Base-by-base conservation (phyloP, 495 filamentous ascomycete genomes). In the Pseudotulostoma volvatum region DNA sequence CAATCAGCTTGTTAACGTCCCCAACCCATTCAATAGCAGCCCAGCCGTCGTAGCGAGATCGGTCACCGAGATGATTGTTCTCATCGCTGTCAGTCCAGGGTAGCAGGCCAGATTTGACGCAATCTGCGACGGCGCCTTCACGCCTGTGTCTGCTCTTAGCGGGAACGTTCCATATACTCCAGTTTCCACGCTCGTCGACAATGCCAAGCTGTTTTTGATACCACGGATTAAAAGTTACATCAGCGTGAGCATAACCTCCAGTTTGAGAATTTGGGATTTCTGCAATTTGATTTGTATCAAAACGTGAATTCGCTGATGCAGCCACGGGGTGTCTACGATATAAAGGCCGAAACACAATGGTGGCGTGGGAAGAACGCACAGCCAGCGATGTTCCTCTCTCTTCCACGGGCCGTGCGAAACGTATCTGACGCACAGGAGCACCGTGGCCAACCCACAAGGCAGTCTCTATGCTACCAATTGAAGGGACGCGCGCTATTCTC, bases 171-270 rank as follows among this genome's bases (percentile, higher is more conserved):
- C 79, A 92, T 3, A 92, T 52, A 46, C 60, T 76, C 87, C 87
- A 94, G 21, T 63, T 60, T 0, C 84, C 86, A 33, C 55, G 48
- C 31, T 72, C 67, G 49, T 93, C 85, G 16, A 93, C 64, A 16
- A 90, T 67, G 7, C 65, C 82, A 35, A 93, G 57, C 51, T 81
- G 78, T 9, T 66, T 65, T 42, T 68, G 59, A 46, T 75, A 70
- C 62, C 72, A 77, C n/a, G 81, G 79, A 45, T 81, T 86, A 50
- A 93, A 92, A 7, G 76, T 55, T 5, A 86, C 68, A 56, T 90
- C 81, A 0, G 74, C 71, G 52, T 88, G 81, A 5, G 61, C 46
- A 20, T 48, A 54, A 0, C 72, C 73, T 16, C 74, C 74, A 1
- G 74, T 81, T 20, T 66, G 47, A 9, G 61, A 53, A 5, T 50